phyloP scores from a whole-genome alignment of 768 basidiomycete genomes.

The Hygrophorus pudorinus region DNA sequence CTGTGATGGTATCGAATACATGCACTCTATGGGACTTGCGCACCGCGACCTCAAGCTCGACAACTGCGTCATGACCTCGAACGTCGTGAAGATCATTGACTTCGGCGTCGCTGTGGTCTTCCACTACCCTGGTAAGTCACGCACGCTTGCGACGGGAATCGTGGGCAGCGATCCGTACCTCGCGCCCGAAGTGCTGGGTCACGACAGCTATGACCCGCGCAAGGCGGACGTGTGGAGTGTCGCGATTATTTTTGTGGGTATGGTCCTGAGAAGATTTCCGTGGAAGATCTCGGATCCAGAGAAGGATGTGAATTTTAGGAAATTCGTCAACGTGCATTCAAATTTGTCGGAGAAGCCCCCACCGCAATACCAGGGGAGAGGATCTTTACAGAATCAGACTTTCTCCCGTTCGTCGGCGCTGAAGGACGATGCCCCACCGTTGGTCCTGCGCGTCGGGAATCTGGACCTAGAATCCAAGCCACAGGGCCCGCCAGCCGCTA shows the following conservation, averaged over 20 bases:
- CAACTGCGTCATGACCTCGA: slow-evolving; percentile 99
- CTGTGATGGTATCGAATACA: slow-evolving; percentile 94
- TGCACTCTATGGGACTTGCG: slow-evolving; percentile 94
- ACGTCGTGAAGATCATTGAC: slow-evolving; percentile 97
- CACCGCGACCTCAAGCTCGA: slow-evolving; percentile 99
- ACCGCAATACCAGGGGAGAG: slow-evolving; percentile 21
- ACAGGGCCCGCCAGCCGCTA: too few species aligned
- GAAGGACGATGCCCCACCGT: slow-evolving; percentile 9
- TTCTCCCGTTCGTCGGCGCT: slow-evolving; percentile 32
- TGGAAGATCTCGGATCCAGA: slow-evolving; percentile 98
- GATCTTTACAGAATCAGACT: slow-evolving; percentile 2
- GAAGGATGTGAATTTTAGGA: slow-evolving; percentile 81
- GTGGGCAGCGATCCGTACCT: slow-evolving; percentile 98
- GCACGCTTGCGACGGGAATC: slow-evolving; percentile 76
- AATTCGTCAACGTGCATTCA: slow-evolving; percentile 89
- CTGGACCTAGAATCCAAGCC: slow-evolving; percentile 1
- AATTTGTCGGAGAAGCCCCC: slow-evolving; percentile 53
- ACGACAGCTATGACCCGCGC: slow-evolving; percentile 83
- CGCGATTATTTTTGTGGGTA: slow-evolving; percentile 98
- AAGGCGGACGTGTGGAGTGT: slow-evolving; percentile 99
- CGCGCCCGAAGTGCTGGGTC: slow-evolving; percentile 85
- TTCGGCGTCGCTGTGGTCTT: slow-evolving; percentile 99
- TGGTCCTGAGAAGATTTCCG: slow-evolving; percentile 94
- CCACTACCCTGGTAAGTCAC: slow-evolving; percentile 90
- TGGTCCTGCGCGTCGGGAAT: too few species aligned